These are phyloP conservation scores for Leccinum barrowsii DNA, from an alignment of 768 basidiomycete species.

Conservation along the genomic window DNA sequence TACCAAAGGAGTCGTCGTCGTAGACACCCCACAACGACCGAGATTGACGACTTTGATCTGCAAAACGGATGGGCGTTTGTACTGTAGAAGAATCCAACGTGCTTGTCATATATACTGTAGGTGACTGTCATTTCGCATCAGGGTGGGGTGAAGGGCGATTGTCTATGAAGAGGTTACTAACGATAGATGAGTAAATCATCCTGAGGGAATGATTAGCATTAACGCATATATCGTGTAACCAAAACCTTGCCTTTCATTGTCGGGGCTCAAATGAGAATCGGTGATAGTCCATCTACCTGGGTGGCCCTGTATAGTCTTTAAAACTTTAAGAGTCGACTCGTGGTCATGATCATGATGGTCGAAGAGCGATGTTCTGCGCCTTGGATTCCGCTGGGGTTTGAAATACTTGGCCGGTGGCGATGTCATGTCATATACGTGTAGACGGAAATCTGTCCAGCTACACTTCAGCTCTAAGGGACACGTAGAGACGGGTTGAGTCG, in stretches of 20 bases:
- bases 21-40: constrained; percentile 31
- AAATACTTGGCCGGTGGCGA: constrained; percentile 37
- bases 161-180: constrained; percentile 21
- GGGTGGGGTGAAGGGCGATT: not conserved
- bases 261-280: constrained; percentile 85
- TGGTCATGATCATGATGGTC: constrained; percentile 40
- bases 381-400: constrained; percentile 12
- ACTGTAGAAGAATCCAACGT: constrained; percentile 57
- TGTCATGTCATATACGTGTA: constrained; percentile 84
- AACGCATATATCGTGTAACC: constrained; percentile 47
- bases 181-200: constrained; percentile 92
- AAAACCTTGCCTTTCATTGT: constrained; percentile 69
- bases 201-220: constrained; percentile 36
- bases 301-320: constrained; percentile 70
- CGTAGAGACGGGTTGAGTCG: not conserved
- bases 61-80: constrained; percentile 62
- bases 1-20: constrained; percentile 55
- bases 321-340: constrained; percentile 43
- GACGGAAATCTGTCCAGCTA: constrained; percentile 63
- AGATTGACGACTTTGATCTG: constrained; percentile 41
- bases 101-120: constrained; percentile 72
- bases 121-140: constrained; percentile 43
- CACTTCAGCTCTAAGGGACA: not conserved
- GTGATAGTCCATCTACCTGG: constrained; percentile 91
- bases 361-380: constrained; percentile 15